Base-by-base conservation (phyloP, 441 rosid species). In the Populus hybrid region DNA sequence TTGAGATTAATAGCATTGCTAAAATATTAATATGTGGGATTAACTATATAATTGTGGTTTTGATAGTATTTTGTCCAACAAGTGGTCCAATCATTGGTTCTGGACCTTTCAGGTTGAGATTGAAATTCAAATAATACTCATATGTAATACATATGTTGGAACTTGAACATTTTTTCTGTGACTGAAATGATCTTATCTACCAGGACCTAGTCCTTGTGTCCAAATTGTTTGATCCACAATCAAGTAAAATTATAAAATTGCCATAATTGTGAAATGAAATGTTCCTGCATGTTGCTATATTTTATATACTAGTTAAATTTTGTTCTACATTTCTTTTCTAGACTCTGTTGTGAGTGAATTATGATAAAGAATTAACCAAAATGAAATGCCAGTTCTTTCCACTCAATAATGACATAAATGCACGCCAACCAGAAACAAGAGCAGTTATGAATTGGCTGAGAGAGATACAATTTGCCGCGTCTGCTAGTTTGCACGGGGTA, bases 401-500 rank as follows among this genome's bases (percentile, higher is more conserved):
- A 67, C 3, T 82, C 81, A 95, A 90, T 79, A 85, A 89, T 68
- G 92, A 90, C 81, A 76, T 88, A 77, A 74, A 82, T 79, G 76
- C 83, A 42, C 87, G 91, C 53, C 97, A 95, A 84, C 98, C 97
- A 69, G 98, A 95, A 89, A 90, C 97, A 70, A 90, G 69, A 75
- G 99, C 98, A 79, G 85, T 94, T 76, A 92, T 94, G 89, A 89
- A 76, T 67, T 95, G 99, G 99, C 79, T 87, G 87, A 90, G 84
- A 83, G 87, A 91, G 71, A 87, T 84, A 73, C 90, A 40, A 50
- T 95, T 95, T 85, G 86, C 97, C 77, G 97, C 92, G 69, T 95
- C 98, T 14, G 98, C 99, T 21, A 90, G 88, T 83, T 83, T 95
- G 83, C 99, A 95, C 63, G 98, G 99, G 97, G 98, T 95, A 89